Percentiles rank a stretch among this genome's conserved stretches.
Evolutionary conservation across 2,329 filamentous ascomycete genomes (phyloP).

Genomic region (Bipolaris cookei): DNA sequence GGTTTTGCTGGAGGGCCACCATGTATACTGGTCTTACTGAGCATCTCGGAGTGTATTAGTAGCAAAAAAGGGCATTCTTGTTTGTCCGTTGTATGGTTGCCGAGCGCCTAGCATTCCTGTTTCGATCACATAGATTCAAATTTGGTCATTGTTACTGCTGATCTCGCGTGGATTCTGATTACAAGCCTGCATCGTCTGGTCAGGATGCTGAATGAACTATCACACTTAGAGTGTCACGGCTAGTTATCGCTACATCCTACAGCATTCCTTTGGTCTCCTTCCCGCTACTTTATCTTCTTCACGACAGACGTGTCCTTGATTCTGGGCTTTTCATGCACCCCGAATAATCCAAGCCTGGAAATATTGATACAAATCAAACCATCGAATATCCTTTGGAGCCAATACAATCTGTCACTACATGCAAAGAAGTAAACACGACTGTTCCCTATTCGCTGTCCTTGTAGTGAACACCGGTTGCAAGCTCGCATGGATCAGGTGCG

Average conservation of each 20-base stretch:
- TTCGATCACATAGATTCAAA: slow-evolving; percentile 1
- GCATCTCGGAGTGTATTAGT: slow-evolving; percentile 9
- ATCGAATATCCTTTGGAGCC: not conserved
- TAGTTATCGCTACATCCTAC: too few relatives aligned
- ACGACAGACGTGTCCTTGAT: not conserved
- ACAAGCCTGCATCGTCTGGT: not conserved
- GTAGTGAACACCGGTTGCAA: slow-evolving; percentile 35
- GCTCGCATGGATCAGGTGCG: slow-evolving; percentile 52
- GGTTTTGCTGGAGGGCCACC: not conserved
- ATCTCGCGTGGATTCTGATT: not conserved
- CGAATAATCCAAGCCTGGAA: too few relatives aligned
- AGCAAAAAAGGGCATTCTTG: not conserved
- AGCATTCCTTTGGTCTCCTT: not conserved
- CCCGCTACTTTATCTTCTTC: not conserved
- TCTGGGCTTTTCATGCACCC: not conserved
- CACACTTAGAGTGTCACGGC: not conserved
- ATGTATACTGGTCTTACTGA: not conserved
- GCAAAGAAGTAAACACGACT: not conserved
- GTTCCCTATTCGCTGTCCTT: slow-evolving; percentile 27
- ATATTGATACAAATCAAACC: not conserved
- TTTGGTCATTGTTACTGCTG: not conserved
- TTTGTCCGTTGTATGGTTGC: not conserved
- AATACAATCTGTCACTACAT: not conserved
- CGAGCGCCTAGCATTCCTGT: not conserved
- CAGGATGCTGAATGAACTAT: not conserved